Evolutionary conservation across 345 rosid species (phyloP), one percentile per base, ranked within the genome.

Genomic region (Hibiscus syriacus): DNA sequence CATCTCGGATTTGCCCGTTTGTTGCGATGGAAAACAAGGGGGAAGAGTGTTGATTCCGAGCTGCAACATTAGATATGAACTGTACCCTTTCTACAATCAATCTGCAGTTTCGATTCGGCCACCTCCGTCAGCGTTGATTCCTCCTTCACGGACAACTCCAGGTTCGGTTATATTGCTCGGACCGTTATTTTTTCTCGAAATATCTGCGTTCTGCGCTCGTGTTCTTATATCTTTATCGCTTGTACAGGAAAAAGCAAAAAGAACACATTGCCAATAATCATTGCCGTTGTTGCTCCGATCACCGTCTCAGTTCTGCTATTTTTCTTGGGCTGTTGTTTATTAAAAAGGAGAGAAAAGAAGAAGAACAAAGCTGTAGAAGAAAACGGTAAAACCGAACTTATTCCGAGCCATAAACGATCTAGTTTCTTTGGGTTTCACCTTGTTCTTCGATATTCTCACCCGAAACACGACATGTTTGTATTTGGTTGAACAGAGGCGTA

Each of bases 1-100:
- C 3, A 58, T 58, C 20, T 41, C 43, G 2, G 63, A 10, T 57
- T 36, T 57, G 41, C 63, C 63, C 0, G 30, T 0, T n/a, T 56
- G 62, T 29, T 56, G 62, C 63, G 0, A 4, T 57, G 63, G 63
- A 17, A 57, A 32, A 6, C 63, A 57, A 30, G 63, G 63, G 41
- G 63, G 14, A 32, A 57, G 63, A 57, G 63, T 57, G 63, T 22
- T 57, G 43, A 57, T 14, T 30, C 63, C 63, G 8, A 30, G 3
- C 1, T 83, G 84, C 70, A 67, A 66, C 30, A 0, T 57, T 32
- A 32, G 63, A 57, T 57, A 57, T 57, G 63, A 30, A 32, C 22
- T 57, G n/a, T 57, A 57, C 14, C 63, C 63, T 3, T 57, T 57
- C 13, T 57, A 57, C n/a, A 32, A 32, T 32, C 63, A 3, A 1